Evolutionary conservation across 768 basidiomycete species (phyloP).

Genomic region (Psilocybe subaeruginosa): DNA sequence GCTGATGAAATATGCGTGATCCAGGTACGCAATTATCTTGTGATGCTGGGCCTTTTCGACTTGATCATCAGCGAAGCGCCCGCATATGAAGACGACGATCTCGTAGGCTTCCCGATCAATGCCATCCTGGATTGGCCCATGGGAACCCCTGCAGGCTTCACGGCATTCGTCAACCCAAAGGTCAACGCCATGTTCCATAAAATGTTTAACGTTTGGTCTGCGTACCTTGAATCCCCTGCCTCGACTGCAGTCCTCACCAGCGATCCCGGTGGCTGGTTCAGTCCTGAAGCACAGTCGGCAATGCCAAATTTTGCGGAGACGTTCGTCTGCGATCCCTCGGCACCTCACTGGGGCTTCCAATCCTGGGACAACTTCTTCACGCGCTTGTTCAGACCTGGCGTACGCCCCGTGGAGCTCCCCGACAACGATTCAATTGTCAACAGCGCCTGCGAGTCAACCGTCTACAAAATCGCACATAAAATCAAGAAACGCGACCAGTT

Average conservation of each 20-base stretch:
- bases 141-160: background rate
- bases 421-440: background rate
- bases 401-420: background rate
- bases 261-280: background rate
- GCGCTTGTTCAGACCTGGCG: background rate
- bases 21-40: slow-evolving; percentile 6
- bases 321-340: background rate
- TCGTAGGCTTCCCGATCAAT: slow-evolving; percentile 5
- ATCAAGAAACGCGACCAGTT: slow-evolving; percentile 1
- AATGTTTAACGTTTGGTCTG: slow-evolving; percentile 1
- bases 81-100: background rate
- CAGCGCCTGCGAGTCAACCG: slow-evolving; percentile 4
- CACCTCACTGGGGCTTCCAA: background rate
- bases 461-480: background rate
- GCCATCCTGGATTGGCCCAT: slow-evolving; percentile 9
- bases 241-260: background rate
- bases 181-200: slow-evolving; percentile 3
- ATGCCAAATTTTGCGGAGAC: background rate
- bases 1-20: background rate
- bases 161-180: background rate
- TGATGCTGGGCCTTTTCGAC: background rate
- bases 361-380: slow-evolving; percentile 10
- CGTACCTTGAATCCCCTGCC: background rate
- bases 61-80: background rate
- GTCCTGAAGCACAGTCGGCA: background rate